Percentiles rank a stretch among this genome's conserved stretches.
These are phyloP conservation scores for Lepraria neglecta DNA, from an alignment of 495 filamentous ascomycete genomes.

Conservation along the genomic window DNA sequence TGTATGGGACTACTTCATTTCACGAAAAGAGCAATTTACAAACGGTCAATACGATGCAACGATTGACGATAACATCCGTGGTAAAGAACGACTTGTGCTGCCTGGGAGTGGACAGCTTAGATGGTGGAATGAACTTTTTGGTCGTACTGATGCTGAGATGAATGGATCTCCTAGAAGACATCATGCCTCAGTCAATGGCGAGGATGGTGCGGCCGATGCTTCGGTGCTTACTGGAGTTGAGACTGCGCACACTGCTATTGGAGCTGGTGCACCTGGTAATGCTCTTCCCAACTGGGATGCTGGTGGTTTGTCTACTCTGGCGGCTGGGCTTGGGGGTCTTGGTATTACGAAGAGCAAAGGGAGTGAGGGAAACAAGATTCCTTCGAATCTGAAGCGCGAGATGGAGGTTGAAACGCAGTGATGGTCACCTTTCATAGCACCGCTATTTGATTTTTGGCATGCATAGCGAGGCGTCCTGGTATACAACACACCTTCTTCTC, in stretches of 20 bases:
- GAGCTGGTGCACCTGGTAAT: conserved; percentile 29
- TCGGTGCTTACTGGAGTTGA: conserved; percentile 46
- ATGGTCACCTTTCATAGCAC: conserved; percentile 15
- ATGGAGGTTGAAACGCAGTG: conserved; percentile 48
- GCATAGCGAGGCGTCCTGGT: conserved; percentile 7
- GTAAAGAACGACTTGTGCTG: conserved; percentile 77
- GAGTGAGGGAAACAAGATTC: conserved; percentile 20
- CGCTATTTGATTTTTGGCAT: conserved; percentile 1
- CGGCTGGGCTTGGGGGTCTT: conserved; percentile 40
- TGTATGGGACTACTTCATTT: conserved; percentile 94
- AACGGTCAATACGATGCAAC: conserved; percentile 72
- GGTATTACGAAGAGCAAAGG: conserved; percentile 33
- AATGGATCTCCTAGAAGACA: conserved; percentile 51
- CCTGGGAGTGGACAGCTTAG: conserved; percentile 61
- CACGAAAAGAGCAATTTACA: conserved; percentile 66
- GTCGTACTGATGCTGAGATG: conserved; percentile 84
- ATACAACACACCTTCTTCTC: not conserved
- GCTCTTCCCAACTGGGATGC: conserved; percentile 30
- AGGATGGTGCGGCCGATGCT: conserved; percentile 13
- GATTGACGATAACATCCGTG: conserved; percentile 70
- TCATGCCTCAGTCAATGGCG: not conserved
- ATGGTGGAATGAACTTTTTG: conserved; percentile 92
- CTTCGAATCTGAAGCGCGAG: conserved; percentile 29
- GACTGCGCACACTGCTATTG: conserved; percentile 36
- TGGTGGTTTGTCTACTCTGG: conserved; percentile 36